phyloP scores from a whole-genome alignment of 1,139 yeast species.

The Tardiomyces digboiensis region DNA sequence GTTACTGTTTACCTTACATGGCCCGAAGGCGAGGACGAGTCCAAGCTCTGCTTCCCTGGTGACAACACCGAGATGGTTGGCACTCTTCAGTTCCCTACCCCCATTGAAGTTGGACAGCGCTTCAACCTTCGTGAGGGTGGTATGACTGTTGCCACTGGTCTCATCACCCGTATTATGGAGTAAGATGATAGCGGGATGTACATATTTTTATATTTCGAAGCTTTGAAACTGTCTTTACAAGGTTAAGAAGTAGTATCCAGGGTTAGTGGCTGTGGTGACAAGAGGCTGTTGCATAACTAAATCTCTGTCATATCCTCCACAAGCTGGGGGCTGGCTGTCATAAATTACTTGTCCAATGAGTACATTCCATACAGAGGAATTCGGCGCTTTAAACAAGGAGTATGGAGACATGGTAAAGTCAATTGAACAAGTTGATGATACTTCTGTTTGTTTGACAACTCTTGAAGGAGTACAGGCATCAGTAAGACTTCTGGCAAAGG shows the following conservation, averaged over 20 bases:
- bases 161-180: conserved; percentile 89
- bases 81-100: conserved; percentile 85
- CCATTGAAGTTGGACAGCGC: conserved; percentile 94
- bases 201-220: background rate
- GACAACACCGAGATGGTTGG: conserved; percentile 97
- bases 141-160: conserved; percentile 97
- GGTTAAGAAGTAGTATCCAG: too few relatives aligned
- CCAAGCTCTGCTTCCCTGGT: conserved; percentile 94
- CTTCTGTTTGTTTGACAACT: conserved; percentile 13
- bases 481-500: conserved; percentile 15
- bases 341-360: background rate
- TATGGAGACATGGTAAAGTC: conserved; percentile 8
- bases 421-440: conserved; percentile 1
- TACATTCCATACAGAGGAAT: background rate
- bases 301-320: too few relatives aligned
- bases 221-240: too few relatives aligned
- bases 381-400: conserved; percentile 11
- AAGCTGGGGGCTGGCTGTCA: too few relatives aligned
- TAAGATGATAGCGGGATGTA: conserved; percentile 18
- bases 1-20: conserved; percentile 86
- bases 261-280: too few relatives aligned
- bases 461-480: conserved; percentile 13
- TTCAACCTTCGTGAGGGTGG: conserved; percentile 99
- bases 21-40: conserved; percentile 85
- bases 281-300: too few relatives aligned